Evolutionary conservation across 352 stramenopile genomes (phyloP).

Genomic region (Pythium monospermum): DNA sequence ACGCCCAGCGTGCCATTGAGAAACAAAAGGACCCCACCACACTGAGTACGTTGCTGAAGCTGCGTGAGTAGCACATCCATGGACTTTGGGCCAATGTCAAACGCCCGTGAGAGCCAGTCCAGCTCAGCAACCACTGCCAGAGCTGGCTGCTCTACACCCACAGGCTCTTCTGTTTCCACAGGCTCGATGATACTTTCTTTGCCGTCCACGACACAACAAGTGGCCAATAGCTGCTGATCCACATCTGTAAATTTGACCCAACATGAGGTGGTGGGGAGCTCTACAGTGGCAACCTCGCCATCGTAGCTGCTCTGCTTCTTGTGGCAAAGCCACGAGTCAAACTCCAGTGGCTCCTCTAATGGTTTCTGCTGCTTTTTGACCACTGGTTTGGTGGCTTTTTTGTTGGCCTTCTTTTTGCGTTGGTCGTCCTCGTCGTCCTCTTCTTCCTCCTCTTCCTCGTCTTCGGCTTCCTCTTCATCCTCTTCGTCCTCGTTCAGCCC

Average conservation of each 20-base stretch:
- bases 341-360: slow-evolving; percentile 12
- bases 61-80: slow-evolving; percentile 28
- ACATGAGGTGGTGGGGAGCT: background rate
- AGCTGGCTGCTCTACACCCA: background rate
- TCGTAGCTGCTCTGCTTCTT: slow-evolving; percentile 8
- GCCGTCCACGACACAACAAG: slow-evolving; percentile 3
- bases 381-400: background rate
- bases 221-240: background rate
- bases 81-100: slow-evolving; percentile 54
- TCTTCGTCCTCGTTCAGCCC: slow-evolving; percentile 31
- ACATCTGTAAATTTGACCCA: slow-evolving; percentile 18
- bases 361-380: slow-evolving; percentile 1
- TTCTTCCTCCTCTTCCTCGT: slow-evolving; percentile 34
- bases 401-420: slow-evolving; percentile 17
- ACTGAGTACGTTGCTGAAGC: slow-evolving; percentile 2
- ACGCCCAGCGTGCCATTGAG: slow-evolving; percentile 46
- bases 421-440: slow-evolving; percentile 22
- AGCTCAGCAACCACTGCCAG: slow-evolving; percentile 13
- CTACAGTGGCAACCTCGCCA: slow-evolving; percentile 5
- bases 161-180: background rate
- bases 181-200: slow-evolving; percentile 12
- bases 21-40: slow-evolving; percentile 23
- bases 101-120: slow-evolving; percentile 58
- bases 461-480: slow-evolving; percentile 34
- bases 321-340: slow-evolving; percentile 21